Evolutionary conservation across 108 stramenopile species (phyloP).

Genomic region (Conticribra guillardii): DNA sequence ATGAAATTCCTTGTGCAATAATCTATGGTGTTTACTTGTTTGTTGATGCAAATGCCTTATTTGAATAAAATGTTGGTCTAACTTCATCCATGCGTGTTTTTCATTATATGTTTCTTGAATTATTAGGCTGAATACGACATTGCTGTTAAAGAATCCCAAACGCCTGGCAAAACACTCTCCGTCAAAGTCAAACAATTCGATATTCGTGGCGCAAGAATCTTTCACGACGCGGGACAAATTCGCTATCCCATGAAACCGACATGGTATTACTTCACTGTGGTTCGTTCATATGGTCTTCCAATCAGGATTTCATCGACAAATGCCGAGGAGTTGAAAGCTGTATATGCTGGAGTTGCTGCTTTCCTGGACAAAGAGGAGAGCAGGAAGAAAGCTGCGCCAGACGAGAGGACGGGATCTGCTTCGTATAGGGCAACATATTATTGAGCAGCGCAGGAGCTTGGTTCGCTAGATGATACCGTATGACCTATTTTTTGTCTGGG

Average conservation of each 20-base stretch:
- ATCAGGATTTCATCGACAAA: conserved; percentile 41
- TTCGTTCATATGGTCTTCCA: conserved; percentile 28
- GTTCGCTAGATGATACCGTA: no score
- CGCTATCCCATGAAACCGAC: conserved; percentile 12
- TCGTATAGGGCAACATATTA: background rate
- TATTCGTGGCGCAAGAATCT: conserved; percentile 31
- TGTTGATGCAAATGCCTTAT: no score
- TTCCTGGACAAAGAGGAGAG: conserved; percentile 25
- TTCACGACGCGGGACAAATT: conserved; percentile 21
- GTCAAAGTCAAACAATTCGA: conserved; percentile 56
- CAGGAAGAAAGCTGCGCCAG: background rate
- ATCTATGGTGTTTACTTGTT: no score
- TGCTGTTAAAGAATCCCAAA: conserved; percentile 43
- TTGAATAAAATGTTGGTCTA: no score
- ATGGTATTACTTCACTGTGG: conserved; percentile 40
- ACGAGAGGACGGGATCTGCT: conserved; percentile 1
- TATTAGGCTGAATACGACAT: conserved; percentile 44
- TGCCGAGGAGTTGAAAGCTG: conserved; percentile 24
- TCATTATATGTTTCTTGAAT: background rate
- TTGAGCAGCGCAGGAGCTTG: background rate
- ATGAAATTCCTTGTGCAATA: no score
- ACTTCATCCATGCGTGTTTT: no score
- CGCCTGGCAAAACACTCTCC: conserved; percentile 15
- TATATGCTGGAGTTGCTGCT: conserved; percentile 29
- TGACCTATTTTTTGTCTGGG: no score